A percentile compares a stretch with the other conserved stretches of the same genome.
phyloP scores from a whole-genome alignment of 2,329 filamentous ascomycete genomes.

The Penicillium thymicola region DNA sequence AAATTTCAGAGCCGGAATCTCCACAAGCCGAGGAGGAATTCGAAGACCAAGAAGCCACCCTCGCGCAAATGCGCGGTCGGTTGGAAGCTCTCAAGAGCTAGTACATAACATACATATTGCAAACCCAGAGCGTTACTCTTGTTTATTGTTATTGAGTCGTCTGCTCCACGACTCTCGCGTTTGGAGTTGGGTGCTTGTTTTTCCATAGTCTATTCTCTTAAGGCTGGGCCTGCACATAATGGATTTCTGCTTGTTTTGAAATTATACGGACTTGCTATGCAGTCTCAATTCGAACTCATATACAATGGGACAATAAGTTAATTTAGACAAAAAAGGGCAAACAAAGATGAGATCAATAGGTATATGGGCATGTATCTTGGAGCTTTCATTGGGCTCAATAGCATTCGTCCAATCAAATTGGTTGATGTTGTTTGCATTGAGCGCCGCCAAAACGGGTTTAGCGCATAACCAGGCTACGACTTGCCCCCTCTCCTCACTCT shows the following conservation, averaged over 20 bases:
- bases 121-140: background rate
- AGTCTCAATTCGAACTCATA: background rate
- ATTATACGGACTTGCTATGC: background rate
- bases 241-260: background rate
- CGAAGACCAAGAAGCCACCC: conserved; percentile 81
- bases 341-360: background rate
- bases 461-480: background rate
- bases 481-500: conserved; percentile 1
- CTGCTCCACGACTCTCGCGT: conserved; percentile 7
- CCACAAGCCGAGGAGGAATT: conserved; percentile 66
- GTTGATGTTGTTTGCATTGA: background rate
- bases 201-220: conserved; percentile 14
- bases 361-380: background rate
- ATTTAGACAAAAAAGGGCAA: background rate
- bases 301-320: background rate
- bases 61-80: conserved; percentile 90
- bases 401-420: background rate
- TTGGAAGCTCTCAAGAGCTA: conserved; percentile 88
- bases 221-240: conserved; percentile 27
- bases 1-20: conserved; percentile 31
- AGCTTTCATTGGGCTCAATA: background rate
- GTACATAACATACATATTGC: conserved; percentile 18
- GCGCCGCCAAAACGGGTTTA: background rate
- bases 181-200: conserved; percentile 12
- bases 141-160: background rate